phyloP scores from a whole-genome alignment of 106 monocot species.

The Apostasia ramifera region DNA sequence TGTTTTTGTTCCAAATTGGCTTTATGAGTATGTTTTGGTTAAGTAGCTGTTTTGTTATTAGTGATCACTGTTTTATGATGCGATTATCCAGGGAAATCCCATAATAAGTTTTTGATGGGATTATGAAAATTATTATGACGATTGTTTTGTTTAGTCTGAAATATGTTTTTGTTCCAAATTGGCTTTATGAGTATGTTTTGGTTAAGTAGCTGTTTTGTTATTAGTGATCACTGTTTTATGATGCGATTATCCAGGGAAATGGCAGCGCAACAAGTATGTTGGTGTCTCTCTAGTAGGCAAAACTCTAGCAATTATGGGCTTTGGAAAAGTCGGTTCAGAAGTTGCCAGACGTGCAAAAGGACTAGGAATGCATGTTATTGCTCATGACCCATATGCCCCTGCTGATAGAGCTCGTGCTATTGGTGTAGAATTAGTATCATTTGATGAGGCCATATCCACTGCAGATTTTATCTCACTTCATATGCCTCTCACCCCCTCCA shows the following conservation, averaged over 20 bases:
- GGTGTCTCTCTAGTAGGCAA: constrained; percentile 86
- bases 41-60: not conserved
- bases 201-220: not conserved
- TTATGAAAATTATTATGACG: no score
- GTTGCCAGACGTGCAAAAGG: constrained; percentile 85
- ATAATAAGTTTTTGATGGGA: no score
- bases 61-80: not conserved
- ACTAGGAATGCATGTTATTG: constrained; percentile 76
- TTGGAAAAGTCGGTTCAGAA: constrained; percentile 90
- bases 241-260: constrained; percentile 50
- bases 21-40: no score
- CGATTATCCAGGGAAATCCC: constrained; percentile 56
- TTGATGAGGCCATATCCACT: constrained; percentile 68
- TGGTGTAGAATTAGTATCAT: constrained; percentile 83
- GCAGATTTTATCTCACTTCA: constrained; percentile 90
- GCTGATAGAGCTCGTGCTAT: constrained; percentile 75
- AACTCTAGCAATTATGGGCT: constrained; percentile 79
- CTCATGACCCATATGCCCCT: constrained; percentile 86
- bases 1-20: no score
- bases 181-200: no score
- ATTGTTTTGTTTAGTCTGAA: no score
- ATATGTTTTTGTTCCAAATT: no score
- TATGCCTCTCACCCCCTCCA: constrained; percentile 79
- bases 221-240: not conserved
- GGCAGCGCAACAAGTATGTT: constrained; percentile 79